phyloP scores from a whole-genome alignment of 1,284 basidiomycete genomes.

The Somion occarium region DNA sequence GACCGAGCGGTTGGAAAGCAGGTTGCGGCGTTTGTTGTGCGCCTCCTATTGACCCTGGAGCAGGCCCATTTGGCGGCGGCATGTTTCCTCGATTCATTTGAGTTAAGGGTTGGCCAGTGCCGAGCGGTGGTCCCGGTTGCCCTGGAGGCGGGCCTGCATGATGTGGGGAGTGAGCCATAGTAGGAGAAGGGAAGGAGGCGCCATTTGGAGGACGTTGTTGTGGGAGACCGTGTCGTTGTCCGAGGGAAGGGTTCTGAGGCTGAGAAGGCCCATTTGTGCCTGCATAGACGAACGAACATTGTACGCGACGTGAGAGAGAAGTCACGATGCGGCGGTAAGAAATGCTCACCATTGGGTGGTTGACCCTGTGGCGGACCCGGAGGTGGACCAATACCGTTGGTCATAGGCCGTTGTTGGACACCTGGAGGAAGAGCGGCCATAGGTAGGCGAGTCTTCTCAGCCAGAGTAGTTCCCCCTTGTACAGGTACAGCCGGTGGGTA shows the following conservation, averaged over 20 bases:
- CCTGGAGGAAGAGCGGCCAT: constrained; percentile 17
- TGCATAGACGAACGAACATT: constrained; percentile 4
- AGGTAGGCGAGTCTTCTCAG: constrained; percentile 11
- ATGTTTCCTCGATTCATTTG: constrained; percentile 44
- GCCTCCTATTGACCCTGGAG: constrained; percentile 24
- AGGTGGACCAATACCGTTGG: constrained; percentile 29
- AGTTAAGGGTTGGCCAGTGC: constrained; percentile 41
- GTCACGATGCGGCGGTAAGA: background rate
- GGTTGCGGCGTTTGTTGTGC: constrained; percentile 37
- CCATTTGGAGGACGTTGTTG: constrained; percentile 36
- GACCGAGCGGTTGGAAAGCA: constrained; percentile 33
- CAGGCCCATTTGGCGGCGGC: constrained; percentile 44
- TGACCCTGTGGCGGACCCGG: constrained; percentile 31
- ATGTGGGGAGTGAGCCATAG: constrained; percentile 37
- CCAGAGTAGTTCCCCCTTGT: constrained; percentile 15
- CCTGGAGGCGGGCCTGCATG: constrained; percentile 25
- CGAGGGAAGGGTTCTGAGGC: constrained; percentile 21
- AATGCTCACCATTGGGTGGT: constrained; percentile 9
- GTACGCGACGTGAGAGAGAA: constrained; percentile 14
- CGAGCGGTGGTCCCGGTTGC: constrained; percentile 25
- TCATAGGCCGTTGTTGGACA: constrained; percentile 14
- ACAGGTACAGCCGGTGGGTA: constrained; percentile 8
- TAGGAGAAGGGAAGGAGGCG: constrained; percentile 38
- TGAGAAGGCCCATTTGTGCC: constrained; percentile 10
- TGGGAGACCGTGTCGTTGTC: constrained; percentile 28